phyloP scores from a whole-genome alignment of 2,329 filamentous ascomycete genomes.

The Diaporthe sp. region DNA sequence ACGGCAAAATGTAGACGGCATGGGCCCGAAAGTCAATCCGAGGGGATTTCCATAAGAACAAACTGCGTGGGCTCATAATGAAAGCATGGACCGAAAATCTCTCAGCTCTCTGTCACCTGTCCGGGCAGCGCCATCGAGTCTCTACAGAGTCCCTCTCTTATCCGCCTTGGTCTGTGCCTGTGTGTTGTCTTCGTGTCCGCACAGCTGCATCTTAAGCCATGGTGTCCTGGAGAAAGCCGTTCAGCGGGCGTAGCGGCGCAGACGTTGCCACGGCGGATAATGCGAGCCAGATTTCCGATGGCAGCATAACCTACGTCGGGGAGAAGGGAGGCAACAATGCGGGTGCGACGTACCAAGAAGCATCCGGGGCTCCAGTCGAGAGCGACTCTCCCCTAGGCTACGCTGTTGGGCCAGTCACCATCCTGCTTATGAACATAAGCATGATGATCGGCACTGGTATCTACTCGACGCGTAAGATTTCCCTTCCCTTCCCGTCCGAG shows the following conservation, averaged over 20 bases:
- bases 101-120: neutral
- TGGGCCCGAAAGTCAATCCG: neutral
- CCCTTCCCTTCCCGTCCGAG: fast-evolving
- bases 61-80: neutral
- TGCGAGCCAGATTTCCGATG: constrained; percentile 35
- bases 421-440: constrained; percentile 69
- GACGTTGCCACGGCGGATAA: constrained; percentile 11
- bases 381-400: constrained; percentile 72
- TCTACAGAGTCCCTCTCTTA: neutral
- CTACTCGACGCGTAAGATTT: constrained; percentile 65
- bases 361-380: constrained; percentile 73
- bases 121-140: neutral
- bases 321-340: constrained; percentile 46
- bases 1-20: constrained; percentile 13
- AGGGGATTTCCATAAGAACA: neutral
- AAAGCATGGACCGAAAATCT: neutral
- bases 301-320: constrained; percentile 36
- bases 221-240: constrained; percentile 38
- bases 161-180: neutral
- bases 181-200: neutral
- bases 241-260: constrained; percentile 16
- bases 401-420: constrained; percentile 67
- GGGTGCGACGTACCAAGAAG: constrained; percentile 61
- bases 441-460: constrained; percentile 76
- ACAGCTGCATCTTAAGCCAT: constrained; percentile 7